phyloP scores from a whole-genome alignment of 1,139 yeast genomes.

The Pichia sp. region DNA sequence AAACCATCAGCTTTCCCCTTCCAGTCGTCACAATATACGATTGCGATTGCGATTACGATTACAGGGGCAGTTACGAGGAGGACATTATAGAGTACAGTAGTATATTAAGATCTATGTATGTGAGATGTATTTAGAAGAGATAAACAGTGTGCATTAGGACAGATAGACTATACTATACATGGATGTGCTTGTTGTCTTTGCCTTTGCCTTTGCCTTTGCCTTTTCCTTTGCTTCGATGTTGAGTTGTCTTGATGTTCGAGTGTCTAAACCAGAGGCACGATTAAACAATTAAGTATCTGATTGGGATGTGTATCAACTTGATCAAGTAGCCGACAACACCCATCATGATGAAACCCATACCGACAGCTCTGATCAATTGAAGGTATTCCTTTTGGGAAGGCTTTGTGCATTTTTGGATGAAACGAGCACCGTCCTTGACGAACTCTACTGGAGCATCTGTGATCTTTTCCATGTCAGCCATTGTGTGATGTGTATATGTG shows the following conservation, averaged over 20 bases:
- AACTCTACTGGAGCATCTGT: constrained; percentile 91
- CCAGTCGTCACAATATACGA: too few relatives aligned
- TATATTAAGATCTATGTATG: too few relatives aligned
- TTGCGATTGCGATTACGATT: too few relatives aligned
- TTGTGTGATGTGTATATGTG: constrained; percentile 9
- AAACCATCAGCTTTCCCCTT: too few relatives aligned
- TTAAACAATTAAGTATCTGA: constrained; percentile 87
- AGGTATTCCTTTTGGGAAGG: constrained; percentile 88
- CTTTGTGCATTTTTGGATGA: constrained; percentile 88
- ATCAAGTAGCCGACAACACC: constrained; percentile 97
- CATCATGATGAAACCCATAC: constrained; percentile 95
- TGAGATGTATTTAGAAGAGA: too few relatives aligned
- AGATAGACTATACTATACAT: background rate
- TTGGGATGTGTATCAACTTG: constrained; percentile 94
- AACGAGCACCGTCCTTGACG: constrained; percentile 86
- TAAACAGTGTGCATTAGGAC: background rate
- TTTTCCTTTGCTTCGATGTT: too few relatives aligned
- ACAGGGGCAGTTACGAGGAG: too few relatives aligned
- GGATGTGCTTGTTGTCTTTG: too few relatives aligned
- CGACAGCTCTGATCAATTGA: constrained; percentile 91
- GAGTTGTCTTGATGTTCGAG: too few relatives aligned
- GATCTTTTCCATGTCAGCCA: constrained; percentile 63
- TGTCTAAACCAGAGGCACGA: too few relatives aligned
- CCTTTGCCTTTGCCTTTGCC: too few relatives aligned
- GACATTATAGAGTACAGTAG: too few relatives aligned